Evolutionary conservation across 192 early-diverging fungal genomes (phyloP).

Genomic region (Linnemannia zychae): DNA sequence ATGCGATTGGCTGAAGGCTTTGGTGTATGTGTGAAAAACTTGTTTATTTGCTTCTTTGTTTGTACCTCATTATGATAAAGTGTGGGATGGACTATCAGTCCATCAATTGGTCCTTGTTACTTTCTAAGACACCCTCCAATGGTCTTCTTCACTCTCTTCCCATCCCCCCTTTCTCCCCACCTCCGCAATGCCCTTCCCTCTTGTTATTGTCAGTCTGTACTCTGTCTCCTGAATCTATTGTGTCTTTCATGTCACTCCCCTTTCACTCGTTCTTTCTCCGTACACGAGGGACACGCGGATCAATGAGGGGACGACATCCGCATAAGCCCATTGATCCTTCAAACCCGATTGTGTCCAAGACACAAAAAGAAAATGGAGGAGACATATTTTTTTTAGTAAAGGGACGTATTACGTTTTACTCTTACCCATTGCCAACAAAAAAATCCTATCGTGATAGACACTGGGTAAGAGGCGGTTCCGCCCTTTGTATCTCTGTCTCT

Average conservation of each 20-base stretch:
- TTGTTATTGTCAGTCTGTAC: background rate
- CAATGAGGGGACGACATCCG: background rate
- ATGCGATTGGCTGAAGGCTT: background rate
- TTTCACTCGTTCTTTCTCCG: background rate
- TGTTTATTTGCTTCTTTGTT: background rate
- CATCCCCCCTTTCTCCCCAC: background rate
- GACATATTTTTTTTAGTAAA: background rate
- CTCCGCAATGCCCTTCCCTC: background rate
- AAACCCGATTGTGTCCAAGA: background rate
- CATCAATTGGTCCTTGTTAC: slow-evolving; percentile 14
- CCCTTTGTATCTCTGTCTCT: background rate
- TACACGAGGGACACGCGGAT: background rate
- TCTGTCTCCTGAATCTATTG: slow-evolving; percentile 25
- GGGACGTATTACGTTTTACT: slow-evolving; percentile 30
- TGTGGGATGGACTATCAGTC: slow-evolving; percentile 41
- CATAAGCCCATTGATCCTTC: background rate
- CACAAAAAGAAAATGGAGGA: background rate
- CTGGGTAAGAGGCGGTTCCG: background rate
- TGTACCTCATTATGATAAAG: background rate
- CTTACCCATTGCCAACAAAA: background rate
- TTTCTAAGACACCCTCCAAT: background rate
- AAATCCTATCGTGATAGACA: slow-evolving; percentile 23
- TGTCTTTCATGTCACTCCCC: background rate
- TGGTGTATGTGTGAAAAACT: background rate
- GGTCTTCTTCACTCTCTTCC: background rate